Conservation (phyloP, 2,329 filamentous ascomycete species). For the Ceratocystis variospora region DNA sequence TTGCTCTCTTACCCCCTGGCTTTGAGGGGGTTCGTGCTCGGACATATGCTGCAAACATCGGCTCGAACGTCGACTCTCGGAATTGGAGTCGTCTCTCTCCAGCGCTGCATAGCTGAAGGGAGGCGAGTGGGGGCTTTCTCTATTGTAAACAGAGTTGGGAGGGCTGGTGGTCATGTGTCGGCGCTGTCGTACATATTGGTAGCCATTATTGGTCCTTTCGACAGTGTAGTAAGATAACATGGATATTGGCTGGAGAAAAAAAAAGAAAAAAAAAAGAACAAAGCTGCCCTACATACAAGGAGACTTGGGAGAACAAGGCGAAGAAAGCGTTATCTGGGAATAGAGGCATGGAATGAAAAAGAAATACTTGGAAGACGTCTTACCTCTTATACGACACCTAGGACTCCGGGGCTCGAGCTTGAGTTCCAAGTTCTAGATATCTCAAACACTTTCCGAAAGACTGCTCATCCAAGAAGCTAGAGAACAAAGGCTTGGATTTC, state of each 20-base stretch:
- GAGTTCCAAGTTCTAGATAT: not conserved
- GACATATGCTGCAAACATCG: not conserved
- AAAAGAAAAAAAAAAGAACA: not conserved
- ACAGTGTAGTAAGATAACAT: constrained; percentile 10
- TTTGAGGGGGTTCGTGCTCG: not conserved
- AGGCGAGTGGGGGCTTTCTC: not conserved
- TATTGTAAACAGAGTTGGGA: not conserved
- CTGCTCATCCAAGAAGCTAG: not conserved
- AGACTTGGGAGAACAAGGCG: not conserved
- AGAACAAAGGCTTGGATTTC: not conserved
- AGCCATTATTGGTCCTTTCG: not conserved
- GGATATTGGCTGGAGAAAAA: not conserved
- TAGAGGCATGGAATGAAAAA: not conserved
- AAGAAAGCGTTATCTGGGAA: not conserved
- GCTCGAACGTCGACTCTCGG: not conserved
- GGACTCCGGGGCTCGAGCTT: not conserved
- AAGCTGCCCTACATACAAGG: not conserved
- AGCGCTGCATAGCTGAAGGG: not conserved
- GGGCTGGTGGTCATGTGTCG: not conserved
- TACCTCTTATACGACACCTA: not conserved
- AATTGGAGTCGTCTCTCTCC: not conserved
- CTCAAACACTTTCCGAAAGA: not conserved
- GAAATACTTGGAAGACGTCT: not conserved
- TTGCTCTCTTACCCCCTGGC: not conserved
- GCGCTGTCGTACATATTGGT: constrained; percentile 8